Evolutionary conservation across 306 rosid species (phyloP), one percentile per base, ranked within the genome.

Genomic region (Cucumis melo): DNA sequence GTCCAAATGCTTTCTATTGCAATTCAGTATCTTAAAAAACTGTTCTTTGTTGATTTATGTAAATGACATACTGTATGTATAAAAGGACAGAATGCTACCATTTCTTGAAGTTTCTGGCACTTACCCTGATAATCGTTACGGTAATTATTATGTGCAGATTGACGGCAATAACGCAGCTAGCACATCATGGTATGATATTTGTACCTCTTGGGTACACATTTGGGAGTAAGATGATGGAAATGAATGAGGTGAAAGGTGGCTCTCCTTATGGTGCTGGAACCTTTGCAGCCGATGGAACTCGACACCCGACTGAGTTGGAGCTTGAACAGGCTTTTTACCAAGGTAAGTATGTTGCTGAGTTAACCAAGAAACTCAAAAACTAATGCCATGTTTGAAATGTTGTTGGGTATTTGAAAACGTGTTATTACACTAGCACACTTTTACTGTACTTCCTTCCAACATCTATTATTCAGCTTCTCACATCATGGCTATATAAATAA

Each of bases 181-280:
- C 98, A 39, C 96, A 91, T 88, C 98, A 93, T 78, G 98, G 98
- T 10, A 93, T 93, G 97, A 81, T 93, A 64, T 93, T 73, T 81
- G 94, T 93, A 36, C 97, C 98, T 16, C 87, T 88, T 56, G 97
- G 98, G 23, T 93, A 93, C 85, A 91, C 97, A 14, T 91, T 91
- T 70, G 97, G 97, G 10, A 86, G 83, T 54, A 92, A 89, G 80
- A 90, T 93, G 97, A 83, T 88, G 68, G 97, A 91, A 86, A 88
- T 93, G 88, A 80, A 76, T 5, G 92, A 90, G 87, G 97, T 91
- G 1, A 93, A 86, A 79, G 97, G 96, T 76, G 98, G 98, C 14
- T 93, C 94, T 27, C 48, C 97, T 29, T 93, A 91, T 55, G 98
- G 98, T 19, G 91, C 97, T 41, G 98, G 96, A 83, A 93, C 98